phyloP scores from a whole-genome alignment of 352 stramenopile genomes.

The Pythium aristosporum region DNA sequence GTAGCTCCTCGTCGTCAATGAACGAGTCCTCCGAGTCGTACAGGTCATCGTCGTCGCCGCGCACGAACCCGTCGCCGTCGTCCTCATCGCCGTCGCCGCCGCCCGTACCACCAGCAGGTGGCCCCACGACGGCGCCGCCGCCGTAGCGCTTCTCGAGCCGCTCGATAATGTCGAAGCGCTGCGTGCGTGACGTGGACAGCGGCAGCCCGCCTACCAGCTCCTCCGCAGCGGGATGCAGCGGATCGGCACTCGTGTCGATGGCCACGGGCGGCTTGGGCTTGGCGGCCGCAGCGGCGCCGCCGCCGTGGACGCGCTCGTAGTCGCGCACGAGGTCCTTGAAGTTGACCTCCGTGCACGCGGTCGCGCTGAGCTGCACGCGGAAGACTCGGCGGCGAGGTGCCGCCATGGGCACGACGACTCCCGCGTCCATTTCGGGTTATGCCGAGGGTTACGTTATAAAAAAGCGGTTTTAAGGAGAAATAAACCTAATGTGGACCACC shows the following conservation, averaged over 20 bases:
- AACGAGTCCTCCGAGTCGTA: slow-evolving; percentile 90
- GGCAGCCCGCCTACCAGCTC: slow-evolving; percentile 10
- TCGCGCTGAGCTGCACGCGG: slow-evolving; percentile 47
- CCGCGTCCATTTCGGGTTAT: background rate
- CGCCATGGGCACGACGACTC: slow-evolving; percentile 1
- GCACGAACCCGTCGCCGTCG: slow-evolving; percentile 28
- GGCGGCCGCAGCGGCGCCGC: background rate
- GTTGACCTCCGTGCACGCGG: slow-evolving; percentile 61
- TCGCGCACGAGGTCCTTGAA: slow-evolving; percentile 62
- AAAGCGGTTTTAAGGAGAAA: background rate
- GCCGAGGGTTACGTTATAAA: background rate
- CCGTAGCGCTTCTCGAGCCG: slow-evolving; percentile 85
- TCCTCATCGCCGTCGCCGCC: slow-evolving; percentile 19
- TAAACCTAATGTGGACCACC: background rate
- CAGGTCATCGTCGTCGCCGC: slow-evolving; percentile 78
- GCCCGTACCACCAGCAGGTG: slow-evolving; percentile 12
- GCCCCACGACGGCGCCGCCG: slow-evolving; percentile 58
- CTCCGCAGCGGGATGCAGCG: slow-evolving; percentile 7
- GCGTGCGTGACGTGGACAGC: slow-evolving; percentile 27
- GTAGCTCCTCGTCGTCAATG: slow-evolving; percentile 81
- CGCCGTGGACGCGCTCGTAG: slow-evolving; percentile 15
- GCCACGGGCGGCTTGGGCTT: background rate
- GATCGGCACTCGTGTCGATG: background rate
- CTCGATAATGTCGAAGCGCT: slow-evolving; percentile 88
- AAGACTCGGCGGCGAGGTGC: slow-evolving; percentile 35